These are phyloP conservation scores for Candida khao-thaluensis DNA, from an alignment of 805 yeast genomes.

Conservation along the genomic window DNA sequence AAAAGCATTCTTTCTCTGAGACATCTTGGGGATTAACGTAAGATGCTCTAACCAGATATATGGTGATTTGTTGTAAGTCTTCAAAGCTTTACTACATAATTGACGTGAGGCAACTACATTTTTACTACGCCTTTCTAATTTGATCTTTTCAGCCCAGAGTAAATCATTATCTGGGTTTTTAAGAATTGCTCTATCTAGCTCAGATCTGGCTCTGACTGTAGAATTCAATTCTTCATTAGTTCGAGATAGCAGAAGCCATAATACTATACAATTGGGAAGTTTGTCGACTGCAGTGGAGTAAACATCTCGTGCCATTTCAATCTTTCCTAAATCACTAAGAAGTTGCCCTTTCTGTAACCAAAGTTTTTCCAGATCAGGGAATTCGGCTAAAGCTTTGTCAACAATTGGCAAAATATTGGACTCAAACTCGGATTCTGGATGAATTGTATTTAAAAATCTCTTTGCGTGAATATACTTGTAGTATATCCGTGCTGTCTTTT, in stretches of 20 bases:
- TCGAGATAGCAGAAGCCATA: constrained; percentile 58
- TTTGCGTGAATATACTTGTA: constrained; percentile 45
- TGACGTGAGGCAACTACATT: constrained; percentile 53
- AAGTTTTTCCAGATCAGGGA: constrained; percentile 51
- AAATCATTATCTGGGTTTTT: constrained; percentile 47
- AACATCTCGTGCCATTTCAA: constrained; percentile 45
- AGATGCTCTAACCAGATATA: constrained; percentile 67
- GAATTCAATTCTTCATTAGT: constrained; percentile 47
- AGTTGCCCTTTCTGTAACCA: constrained; percentile 63
- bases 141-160: constrained; percentile 59
- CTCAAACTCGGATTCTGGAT: constrained; percentile 7
- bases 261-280: constrained; percentile 39
- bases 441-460: constrained; percentile 14
- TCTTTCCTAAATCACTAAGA: constrained; percentile 34
- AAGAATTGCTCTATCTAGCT: constrained; percentile 64
- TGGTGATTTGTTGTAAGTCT: constrained; percentile 57
- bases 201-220: constrained; percentile 63
- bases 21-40: constrained; percentile 41
- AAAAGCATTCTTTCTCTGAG: constrained; percentile 56
- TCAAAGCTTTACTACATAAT: constrained; percentile 57
- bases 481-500: constrained; percentile 45
- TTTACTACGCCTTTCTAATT: constrained; percentile 52
- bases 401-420: constrained; percentile 22
- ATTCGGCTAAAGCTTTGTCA: constrained; percentile 47
- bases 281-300: constrained; percentile 49